phyloP scores from a whole-genome alignment of 176 grass and related monocot species.

The Ampelocalamus luodianensis region DNA sequence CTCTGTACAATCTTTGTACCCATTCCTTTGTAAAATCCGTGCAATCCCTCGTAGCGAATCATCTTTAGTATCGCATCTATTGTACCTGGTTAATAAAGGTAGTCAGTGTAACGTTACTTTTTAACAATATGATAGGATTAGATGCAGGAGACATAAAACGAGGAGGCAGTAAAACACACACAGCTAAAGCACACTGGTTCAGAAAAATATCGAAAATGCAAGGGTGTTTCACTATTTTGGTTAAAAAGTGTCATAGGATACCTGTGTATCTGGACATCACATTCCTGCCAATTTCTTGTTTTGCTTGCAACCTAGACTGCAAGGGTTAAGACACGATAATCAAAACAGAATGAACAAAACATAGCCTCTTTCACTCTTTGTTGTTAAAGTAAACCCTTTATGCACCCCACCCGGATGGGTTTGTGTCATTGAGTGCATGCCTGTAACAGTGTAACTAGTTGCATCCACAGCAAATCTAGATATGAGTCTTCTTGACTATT shows the following conservation, averaged over 20 bases:
- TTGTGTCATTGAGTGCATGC: background rate
- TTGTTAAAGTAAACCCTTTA: background rate
- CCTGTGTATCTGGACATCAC: constrained; percentile 88
- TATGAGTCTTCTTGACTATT: background rate
- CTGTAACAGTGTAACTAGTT: constrained; percentile 3
- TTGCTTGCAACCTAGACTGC: constrained; percentile 99
- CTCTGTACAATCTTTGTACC: constrained; percentile 99
- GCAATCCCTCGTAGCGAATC: constrained; percentile 82
- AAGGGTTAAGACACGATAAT: constrained; percentile 44
- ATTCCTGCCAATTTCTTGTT: constrained; percentile 96
- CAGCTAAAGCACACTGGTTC: constrained; percentile 2
- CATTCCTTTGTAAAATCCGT: constrained; percentile 96
- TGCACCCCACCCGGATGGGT: background rate
- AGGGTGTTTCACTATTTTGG: constrained; percentile 16
- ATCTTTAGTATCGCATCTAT: constrained; percentile 95
- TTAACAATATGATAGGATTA: background rate
- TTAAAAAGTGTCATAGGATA: constrained; percentile 40
- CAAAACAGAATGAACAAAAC: constrained; percentile 29
- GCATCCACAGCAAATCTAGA: background rate
- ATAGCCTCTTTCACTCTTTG: background rate
- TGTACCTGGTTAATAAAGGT: constrained; percentile 64
- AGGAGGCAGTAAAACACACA: background rate
- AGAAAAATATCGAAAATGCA: background rate
- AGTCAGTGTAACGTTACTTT: background rate
- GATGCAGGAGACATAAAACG: background rate